Conservation (phyloP, 352 stramenopile genomes). For the Bremia lactucae region DNA sequence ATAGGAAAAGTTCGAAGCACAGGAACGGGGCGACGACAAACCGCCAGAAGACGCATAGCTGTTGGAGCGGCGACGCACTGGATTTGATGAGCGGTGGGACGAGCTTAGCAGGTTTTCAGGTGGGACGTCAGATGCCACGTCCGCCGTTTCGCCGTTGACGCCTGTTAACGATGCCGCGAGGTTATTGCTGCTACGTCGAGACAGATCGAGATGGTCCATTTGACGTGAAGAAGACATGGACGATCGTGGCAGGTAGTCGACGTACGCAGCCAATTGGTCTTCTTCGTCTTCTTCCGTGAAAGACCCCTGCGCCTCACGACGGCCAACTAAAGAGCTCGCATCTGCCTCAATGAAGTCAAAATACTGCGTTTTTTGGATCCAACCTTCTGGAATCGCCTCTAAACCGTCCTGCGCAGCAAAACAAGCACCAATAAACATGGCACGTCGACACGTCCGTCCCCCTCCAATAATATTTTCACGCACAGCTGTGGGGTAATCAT, state of each 20-base stretch:
- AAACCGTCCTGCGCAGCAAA: conserved; percentile 68
- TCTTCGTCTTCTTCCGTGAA: conserved; percentile 45
- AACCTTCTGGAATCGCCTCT: conserved; percentile 52
- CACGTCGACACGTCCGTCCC: conserved; percentile 58
- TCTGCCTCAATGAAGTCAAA: conserved; percentile 76
- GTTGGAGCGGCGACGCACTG: conserved; percentile 35
- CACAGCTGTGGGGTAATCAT: conserved; percentile 66
- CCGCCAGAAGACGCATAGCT: conserved; percentile 51
- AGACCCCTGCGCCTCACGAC: conserved; percentile 51
- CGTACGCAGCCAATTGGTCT: conserved; percentile 33
- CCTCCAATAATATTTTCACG: conserved; percentile 78
- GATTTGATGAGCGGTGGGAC: conserved; percentile 14
- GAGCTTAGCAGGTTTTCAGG: conserved; percentile 8
- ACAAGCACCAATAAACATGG: conserved; percentile 77
- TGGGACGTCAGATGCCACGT: conserved; percentile 12
- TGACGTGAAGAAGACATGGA: conserved; percentile 38
- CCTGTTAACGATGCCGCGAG: conserved; percentile 7
- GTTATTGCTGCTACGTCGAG: conserved; percentile 18
- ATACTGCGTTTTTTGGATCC: conserved; percentile 75
- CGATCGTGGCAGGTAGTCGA: conserved; percentile 40
- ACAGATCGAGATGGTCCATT: conserved; percentile 10
- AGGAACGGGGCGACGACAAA: conserved; percentile 50
- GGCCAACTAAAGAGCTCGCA: conserved; percentile 48
- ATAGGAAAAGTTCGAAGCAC: conserved; percentile 73
- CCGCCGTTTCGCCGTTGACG: conserved; percentile 6